phyloP scores from a whole-genome alignment of 192 early-diverging fungal species.

The Umbelopsis sp. region DNA sequence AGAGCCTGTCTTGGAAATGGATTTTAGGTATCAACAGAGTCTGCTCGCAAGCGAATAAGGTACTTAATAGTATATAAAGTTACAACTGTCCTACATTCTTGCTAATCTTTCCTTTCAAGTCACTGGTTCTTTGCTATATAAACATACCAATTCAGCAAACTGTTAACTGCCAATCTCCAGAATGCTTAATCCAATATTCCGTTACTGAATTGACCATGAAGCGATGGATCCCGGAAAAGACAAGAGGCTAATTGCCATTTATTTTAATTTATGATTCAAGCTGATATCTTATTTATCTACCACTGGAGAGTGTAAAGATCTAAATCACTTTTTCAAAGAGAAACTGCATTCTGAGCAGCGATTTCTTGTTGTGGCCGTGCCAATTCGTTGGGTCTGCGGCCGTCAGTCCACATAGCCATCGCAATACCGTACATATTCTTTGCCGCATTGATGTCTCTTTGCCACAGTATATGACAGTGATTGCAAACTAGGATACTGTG shows the following conservation, averaged over 20 bases:
- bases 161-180: background rate
- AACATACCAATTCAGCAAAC: background rate
- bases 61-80: background rate
- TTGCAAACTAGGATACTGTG: no score
- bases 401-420: no score
- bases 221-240: slow-evolving; percentile 11
- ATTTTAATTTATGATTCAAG: no score
- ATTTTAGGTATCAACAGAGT: background rate
- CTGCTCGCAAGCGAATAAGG: slow-evolving; percentile 2
- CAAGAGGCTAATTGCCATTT: background rate
- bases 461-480: no score
- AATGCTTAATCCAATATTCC: background rate
- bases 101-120: background rate
- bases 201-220: background rate
- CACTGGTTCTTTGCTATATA: background rate
- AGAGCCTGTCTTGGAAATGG: background rate
- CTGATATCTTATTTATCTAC: no score
- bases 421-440: no score
- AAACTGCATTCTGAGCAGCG: no score
- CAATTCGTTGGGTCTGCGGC: no score
- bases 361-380: no score
- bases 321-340: no score
- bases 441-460: no score
- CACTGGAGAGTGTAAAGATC: no score
- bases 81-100: background rate